Conservation (phyloP, 1,284 basidiomycete species). For the Sporisorium exsertum region DNA sequence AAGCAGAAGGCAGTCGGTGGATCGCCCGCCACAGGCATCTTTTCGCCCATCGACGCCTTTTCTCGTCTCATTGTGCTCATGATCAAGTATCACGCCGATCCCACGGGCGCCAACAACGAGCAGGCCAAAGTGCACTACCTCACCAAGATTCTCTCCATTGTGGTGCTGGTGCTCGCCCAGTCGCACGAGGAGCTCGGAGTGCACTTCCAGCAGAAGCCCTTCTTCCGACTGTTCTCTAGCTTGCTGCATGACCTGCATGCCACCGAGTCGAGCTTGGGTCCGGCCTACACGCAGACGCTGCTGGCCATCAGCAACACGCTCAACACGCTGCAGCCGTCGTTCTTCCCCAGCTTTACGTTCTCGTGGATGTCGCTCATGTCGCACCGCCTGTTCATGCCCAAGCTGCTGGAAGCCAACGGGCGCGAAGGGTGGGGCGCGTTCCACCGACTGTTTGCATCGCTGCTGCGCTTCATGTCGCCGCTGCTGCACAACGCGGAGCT, state of each 20-base stretch:
- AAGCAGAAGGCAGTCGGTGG: conserved; percentile 85
- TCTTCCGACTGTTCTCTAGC: conserved; percentile 98
- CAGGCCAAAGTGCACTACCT: conserved; percentile 96
- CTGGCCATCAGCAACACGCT: conserved; percentile 90
- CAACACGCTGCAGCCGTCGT: conserved; percentile 93
- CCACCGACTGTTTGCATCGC: conserved; percentile 89
- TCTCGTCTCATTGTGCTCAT: conserved; percentile 95
- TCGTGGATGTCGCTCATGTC: conserved; percentile 98
- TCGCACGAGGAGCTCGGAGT: conserved; percentile 92
- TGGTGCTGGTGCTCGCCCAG: conserved; percentile 93
- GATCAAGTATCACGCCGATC: conserved; percentile 98
- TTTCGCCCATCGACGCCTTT: conserved; percentile 94
- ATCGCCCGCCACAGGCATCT: conserved; percentile 77
- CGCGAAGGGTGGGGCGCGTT: conserved; percentile 95
- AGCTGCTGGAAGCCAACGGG: conserved; percentile 84
- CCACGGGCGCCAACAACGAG: conserved; percentile 83
- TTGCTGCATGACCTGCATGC: conserved; percentile 89
- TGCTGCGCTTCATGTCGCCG: conserved; percentile 92
- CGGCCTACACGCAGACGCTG: conserved; percentile 89
- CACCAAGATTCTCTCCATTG: conserved; percentile 96
- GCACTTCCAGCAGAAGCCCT: conserved; percentile 95
- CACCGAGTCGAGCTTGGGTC: conserved; percentile 82
- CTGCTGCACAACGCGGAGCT: conserved; percentile 87
- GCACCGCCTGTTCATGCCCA: conserved; percentile 97
- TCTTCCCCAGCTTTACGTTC: conserved; percentile 98